Evolutionary conservation across 2,329 filamentous ascomycete species (phyloP), one percentile per base, ranked within the genome.

Genomic region (Fusarium hainanense): DNA sequence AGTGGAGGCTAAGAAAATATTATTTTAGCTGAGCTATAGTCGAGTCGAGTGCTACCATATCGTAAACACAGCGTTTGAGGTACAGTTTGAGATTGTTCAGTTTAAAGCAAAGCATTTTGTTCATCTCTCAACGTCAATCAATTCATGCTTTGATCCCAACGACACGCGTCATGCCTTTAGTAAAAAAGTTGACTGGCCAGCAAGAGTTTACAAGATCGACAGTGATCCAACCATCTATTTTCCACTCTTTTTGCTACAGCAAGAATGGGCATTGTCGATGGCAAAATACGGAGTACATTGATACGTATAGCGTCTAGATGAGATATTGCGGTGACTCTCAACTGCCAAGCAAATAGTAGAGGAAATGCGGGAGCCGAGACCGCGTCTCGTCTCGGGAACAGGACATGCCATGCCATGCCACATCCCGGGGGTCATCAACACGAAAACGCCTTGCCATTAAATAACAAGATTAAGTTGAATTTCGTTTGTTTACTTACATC

Each of bases 391-490:
- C 34, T 25, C 44, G 44, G 44, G 57, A 27, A 49, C n/a, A 34
- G 49, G 30, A 27, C 44, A 47, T 65, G 34, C 47, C 30, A 34
- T 51, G 21, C 43, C 43, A 46, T 50, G 48, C 62, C 60, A 55
- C 50, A 44, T 37, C 55, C 62, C 46, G 30, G 42, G 40, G 23
- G 28, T 50, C 25, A 32, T 14, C 20, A 48, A 13, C 21, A 43
- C 12, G 27, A 52, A 44, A 49, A 46, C 48, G 58, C 63, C 63
- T 70, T 46, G 47, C 48, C 51, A 20, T 56, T 48, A 28, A 27
- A 28, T 32, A 50, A 47, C 58, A 60, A 70, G 46, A 68, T 68
- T 70, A 43, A 43, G 52, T 54, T 70, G 46, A 43, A 64, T 70
- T 50, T 60, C 58, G 67, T 56, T 64, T 54, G 30, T 50, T 37